These are phyloP conservation scores for Trichosporon sp. DNA, from an alignment of 1,284 basidiomycete species.

Conservation along the genomic window DNA sequence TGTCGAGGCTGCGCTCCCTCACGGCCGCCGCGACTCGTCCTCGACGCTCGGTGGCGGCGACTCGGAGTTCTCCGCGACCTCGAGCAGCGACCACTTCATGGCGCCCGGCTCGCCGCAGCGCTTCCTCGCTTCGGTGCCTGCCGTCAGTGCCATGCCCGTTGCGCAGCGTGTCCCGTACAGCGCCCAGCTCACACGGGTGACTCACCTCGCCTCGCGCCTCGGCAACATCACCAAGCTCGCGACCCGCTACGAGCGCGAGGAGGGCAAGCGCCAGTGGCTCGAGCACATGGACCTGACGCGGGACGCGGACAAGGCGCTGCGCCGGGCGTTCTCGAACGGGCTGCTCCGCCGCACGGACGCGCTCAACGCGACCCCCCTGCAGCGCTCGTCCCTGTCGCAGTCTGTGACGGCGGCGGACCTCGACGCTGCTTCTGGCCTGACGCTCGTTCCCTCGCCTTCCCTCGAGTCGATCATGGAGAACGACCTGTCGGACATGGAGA, in stretches of 20 bases:
- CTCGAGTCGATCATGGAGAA: neutral
- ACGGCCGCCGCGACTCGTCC: slow-evolving; percentile 2
- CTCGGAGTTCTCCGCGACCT: slow-evolving; percentile 17
- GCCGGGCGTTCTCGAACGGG: slow-evolving; percentile 41
- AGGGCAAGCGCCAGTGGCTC: slow-evolving; percentile 45
- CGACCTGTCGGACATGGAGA: slow-evolving; percentile 5
- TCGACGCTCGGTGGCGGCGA: slow-evolving; percentile 8
- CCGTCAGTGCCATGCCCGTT: slow-evolving; percentile 35
- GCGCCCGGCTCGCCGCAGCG: slow-evolving; percentile 23
- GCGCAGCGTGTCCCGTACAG: slow-evolving; percentile 34
- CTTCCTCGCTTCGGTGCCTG: slow-evolving; percentile 41
- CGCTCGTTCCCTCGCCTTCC: neutral
- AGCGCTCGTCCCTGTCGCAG: slow-evolving; percentile 28
- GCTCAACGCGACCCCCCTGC: slow-evolving; percentile 21
- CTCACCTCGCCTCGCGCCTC: slow-evolving; percentile 35
- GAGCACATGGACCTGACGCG: slow-evolving; percentile 41
- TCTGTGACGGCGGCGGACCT: slow-evolving; percentile 29
- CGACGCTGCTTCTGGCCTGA: neutral
- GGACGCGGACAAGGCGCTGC: slow-evolving; percentile 37
- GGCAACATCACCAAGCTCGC: slow-evolving; percentile 38
- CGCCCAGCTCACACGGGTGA: slow-evolving; percentile 33
- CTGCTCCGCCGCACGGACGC: slow-evolving; percentile 12
- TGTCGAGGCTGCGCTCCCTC: neutral
- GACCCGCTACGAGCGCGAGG: slow-evolving; percentile 41
- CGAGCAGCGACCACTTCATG: slow-evolving; percentile 11